A percentile compares a stretch with the other conserved stretches of the same genome.
Evolutionary conservation across 2,329 filamentous ascomycete genomes (phyloP).

Genomic region (Neofusicoccum umdonicola): DNA sequence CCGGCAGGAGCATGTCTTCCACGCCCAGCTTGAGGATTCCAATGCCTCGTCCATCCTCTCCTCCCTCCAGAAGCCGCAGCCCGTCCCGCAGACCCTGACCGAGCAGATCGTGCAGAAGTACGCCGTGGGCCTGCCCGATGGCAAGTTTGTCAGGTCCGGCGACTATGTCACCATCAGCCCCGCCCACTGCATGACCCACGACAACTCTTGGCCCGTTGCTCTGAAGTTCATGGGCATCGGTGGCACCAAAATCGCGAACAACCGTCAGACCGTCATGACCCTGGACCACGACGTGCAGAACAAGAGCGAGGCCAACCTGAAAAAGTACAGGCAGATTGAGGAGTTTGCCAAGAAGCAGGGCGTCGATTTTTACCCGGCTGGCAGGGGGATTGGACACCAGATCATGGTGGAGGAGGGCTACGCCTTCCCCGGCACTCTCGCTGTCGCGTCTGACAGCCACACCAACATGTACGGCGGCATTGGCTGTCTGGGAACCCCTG

Average conservation of each 20-base stretch:
- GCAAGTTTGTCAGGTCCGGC: conserved; percentile 72
- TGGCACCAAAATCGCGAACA: conserved; percentile 69
- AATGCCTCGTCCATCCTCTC: conserved; percentile 70
- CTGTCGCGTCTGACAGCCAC: conserved; percentile 76
- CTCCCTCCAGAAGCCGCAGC: conserved; percentile 49
- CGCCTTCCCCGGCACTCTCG: conserved; percentile 81
- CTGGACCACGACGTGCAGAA: conserved; percentile 90
- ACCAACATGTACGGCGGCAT: conserved; percentile 82
- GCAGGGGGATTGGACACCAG: conserved; percentile 84
- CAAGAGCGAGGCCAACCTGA: conserved; percentile 71
- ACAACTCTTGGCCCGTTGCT: conserved; percentile 75
- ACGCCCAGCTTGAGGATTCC: conserved; percentile 60
- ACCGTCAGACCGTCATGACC: conserved; percentile 74
- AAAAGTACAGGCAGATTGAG: conserved; percentile 80
- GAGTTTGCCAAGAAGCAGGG: conserved; percentile 77
- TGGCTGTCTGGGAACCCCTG: conserved; percentile 71
- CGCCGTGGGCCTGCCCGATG: conserved; percentile 69
- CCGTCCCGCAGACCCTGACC: conserved; percentile 72
- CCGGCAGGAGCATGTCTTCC: conserved; percentile 47
- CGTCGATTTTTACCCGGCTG: conserved; percentile 73
- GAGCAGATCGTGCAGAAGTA: conserved; percentile 91
- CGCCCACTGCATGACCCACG: conserved; percentile 78
- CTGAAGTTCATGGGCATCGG: conserved; percentile 82
- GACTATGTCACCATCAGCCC: conserved; percentile 80
- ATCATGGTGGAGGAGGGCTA: conserved; percentile 84